These are phyloP conservation scores for Aegilops speltoides DNA, from an alignment of 176 grass and related monocot species.

Conservation along the genomic window DNA sequence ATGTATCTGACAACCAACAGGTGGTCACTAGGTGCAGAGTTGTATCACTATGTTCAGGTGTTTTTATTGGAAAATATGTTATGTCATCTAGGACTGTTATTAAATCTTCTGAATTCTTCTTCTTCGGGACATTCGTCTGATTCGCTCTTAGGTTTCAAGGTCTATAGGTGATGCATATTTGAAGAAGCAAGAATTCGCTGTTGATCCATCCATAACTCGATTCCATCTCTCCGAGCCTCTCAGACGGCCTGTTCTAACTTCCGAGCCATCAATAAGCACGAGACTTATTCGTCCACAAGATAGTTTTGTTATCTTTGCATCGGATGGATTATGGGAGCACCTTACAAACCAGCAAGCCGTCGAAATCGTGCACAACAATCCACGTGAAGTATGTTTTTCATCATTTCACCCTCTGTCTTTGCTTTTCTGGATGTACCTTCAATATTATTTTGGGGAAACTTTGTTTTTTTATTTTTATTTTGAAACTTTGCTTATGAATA, in stretches of 20 bases:
- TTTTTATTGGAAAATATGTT: neutral
- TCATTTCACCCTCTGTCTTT: neutral
- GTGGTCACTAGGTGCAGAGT: neutral
- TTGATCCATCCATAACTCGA: conserved; percentile 72
- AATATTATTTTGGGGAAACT: neutral
- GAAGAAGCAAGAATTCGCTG: conserved; percentile 80
- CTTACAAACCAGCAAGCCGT: conserved; percentile 87
- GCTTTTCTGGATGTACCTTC: neutral
- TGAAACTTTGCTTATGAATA: neutral
- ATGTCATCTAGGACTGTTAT: neutral
- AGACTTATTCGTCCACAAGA: conserved; percentile 73
- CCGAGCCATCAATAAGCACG: conserved; percentile 69
- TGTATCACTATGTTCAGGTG: neutral
- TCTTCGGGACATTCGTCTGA: conserved; percentile 25
- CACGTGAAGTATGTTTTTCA: conserved; percentile 26
- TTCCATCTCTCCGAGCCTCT: conserved; percentile 85
- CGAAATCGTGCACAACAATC: conserved; percentile 59
- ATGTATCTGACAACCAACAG: neutral
- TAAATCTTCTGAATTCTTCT: conserved; percentile 20
- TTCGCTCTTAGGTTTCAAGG: conserved; percentile 82
- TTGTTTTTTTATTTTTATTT: no score
- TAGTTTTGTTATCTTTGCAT: conserved; percentile 87
- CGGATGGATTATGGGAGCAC: conserved; percentile 98
- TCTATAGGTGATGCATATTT: conserved; percentile 95
- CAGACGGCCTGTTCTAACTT: conserved; percentile 65